Base-by-base conservation (phyloP, 495 filamentous ascomycete genomes). In the Tuber magnatum region DNA sequence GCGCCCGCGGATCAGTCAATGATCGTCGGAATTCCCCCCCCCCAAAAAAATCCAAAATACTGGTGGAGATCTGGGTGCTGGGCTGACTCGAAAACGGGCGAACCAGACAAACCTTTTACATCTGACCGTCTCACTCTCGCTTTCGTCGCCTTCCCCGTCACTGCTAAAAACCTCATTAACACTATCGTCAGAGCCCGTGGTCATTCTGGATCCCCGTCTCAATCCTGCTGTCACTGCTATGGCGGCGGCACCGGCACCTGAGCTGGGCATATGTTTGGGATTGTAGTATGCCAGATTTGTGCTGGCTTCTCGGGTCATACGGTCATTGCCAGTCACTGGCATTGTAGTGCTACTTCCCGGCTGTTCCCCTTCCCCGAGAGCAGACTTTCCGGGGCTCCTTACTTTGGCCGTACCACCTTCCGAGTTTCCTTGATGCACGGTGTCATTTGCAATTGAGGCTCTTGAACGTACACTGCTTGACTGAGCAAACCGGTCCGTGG, bases 121-220 rank as follows among this genome's bases (percentile, higher is more conserved):
- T 38, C 78, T 77, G 28, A 82, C 74, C 12, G 75, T 79, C 73
- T 82, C 80, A 48, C 70, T 74, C 61, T 82, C 80, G 24, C 80
- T 80, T 65, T 82, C 77, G 43, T 68, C 78, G 1, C 70, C 75
- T 69, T 70, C 77, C 24, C 74, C 80, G 61, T 81, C 74, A 39
- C 71, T 78, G 43, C 80, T 81, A 46, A 76, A 81, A 38, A 77
- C 68, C 40, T 75, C 76, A 71, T 70, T 72, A 9, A 48, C 76
- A 12, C 77, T 78, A 38, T 79, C 79, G 75, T 74, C 73, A 35
- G 79, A 78, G 46, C 44, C 72, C 75, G 75, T 65, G 18, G 71
- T 76, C 41, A 81, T 51, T 40, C 79, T 77, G 38, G 56, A 77
- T 74, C 32, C 39, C 42, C 14, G 69, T 44, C 69, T n/a, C 42